Evolutionary conservation across 768 basidiomycete genomes (phyloP), one percentile per base, ranked within the genome.

Genomic region (Gautieria morchelliformis): DNA sequence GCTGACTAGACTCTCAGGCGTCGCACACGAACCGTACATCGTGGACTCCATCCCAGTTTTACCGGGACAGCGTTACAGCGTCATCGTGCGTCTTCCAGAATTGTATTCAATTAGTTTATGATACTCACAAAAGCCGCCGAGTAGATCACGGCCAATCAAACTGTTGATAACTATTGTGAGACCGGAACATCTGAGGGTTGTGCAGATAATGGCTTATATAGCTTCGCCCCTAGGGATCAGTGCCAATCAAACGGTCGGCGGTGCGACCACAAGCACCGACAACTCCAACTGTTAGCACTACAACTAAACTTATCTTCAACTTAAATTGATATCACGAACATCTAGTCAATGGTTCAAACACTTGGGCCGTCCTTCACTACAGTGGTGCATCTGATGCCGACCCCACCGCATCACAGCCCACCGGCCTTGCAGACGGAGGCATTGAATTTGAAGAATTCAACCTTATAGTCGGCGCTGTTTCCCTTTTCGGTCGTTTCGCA

Each of bases 351-450:
- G 56, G 56, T 7, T 33, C 56, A 4, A 44, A 57, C 37, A 57
- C 47, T 19, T 79, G 76, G 11, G 83, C 78, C 1, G 79, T 82
- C 47, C 66, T 81, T 8, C 73, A 77, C 12, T 82, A 82, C 63
- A 58, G 41, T 11, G 77, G 77, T 17, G 78, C 77, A 0, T 35
- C 56, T 1, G 41, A 15, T 12, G 60, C 59, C 22, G 68, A 80
- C 39, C 79, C 80, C 0, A 73, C 69, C 0, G 74, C 73, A 1
- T 65, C 53, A 2, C 66, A 70, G 6, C 62, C 67, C 1, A n/a
- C 54, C 4, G 45, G 32, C n/a, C 37, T 57, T 12, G 14, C 45
- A 40, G 11, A 46, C 3, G 60, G 61, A 49, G 32, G 60, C 0
- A 64, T 64, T 6, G 65, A 69, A 8, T 61, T 76, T 30, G 32